A percentile compares a stretch with the other conserved stretches of the same genome.
These are phyloP conservation scores for Globisporangium radiosum DNA, from an alignment of 352 stramenopile genomes.

Conservation along the genomic window DNA sequence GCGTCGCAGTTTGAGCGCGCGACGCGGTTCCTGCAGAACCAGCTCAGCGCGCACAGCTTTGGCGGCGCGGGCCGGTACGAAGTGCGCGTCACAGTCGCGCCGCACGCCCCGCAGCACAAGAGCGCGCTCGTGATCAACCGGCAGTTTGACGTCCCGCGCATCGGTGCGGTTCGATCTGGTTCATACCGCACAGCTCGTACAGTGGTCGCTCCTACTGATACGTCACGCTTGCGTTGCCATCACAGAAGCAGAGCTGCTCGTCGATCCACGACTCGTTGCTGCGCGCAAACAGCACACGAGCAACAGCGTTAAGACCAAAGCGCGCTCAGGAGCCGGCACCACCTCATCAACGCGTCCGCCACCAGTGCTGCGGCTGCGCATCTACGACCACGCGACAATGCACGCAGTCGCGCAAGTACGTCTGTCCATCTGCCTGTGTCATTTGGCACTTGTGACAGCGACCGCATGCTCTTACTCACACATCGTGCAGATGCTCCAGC, in stretches of 20 bases:
- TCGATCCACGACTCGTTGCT: slow-evolving; percentile 28
- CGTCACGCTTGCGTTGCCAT: background rate
- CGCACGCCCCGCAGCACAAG: slow-evolving; percentile 12
- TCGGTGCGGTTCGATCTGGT: slow-evolving; percentile 29
- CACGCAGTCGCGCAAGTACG: slow-evolving; percentile 30
- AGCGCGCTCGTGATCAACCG: slow-evolving; percentile 55
- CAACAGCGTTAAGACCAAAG: slow-evolving; percentile 1
- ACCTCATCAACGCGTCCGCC: background rate
- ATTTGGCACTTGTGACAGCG: no score
- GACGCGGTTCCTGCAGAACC: slow-evolving; percentile 28
- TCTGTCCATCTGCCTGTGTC: background rate
- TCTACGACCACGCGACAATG: slow-evolving; percentile 37
- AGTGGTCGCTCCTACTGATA: no score
- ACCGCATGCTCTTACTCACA: background rate
- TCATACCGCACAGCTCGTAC: no score
- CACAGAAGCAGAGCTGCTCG: slow-evolving; percentile 41
- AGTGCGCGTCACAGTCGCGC: slow-evolving; percentile 25
- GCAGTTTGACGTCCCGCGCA: slow-evolving; percentile 34
- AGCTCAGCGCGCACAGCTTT: slow-evolving; percentile 17
- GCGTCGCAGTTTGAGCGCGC: slow-evolving; percentile 42
- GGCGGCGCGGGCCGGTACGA: slow-evolving; percentile 31
- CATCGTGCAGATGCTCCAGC: slow-evolving; percentile 5
- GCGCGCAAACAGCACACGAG: slow-evolving; percentile 5
- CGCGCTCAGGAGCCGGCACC: slow-evolving; percentile 5
- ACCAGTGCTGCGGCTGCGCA: slow-evolving; percentile 23